Percentiles rank a stretch among this genome's conserved stretches.
phyloP scores from a whole-genome alignment of 2,329 filamentous ascomycete genomes.

The Teratosphaeria zuluensis region DNA sequence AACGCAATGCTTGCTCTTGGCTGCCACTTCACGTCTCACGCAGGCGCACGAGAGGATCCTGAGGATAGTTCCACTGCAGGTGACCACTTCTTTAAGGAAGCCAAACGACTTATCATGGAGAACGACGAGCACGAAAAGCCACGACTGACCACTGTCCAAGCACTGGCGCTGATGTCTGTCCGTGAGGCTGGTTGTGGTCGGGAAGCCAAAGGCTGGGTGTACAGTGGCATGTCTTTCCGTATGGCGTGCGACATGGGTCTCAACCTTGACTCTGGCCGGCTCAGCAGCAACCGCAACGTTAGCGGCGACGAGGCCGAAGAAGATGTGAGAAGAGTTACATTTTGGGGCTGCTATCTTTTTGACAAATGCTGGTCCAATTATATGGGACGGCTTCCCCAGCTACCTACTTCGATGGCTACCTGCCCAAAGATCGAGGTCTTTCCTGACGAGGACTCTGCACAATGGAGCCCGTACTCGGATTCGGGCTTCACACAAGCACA shows the following conservation, averaged over 20 bases:
- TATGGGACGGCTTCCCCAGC: constrained; percentile 78
- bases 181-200: constrained; percentile 88
- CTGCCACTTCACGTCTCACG: constrained; percentile 78
- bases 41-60: constrained; percentile 59
- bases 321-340: constrained; percentile 82
- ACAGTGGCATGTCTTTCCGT: constrained; percentile 94
- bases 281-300: constrained; percentile 39
- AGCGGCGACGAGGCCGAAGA: constrained; percentile 65
- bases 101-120: constrained; percentile 78
- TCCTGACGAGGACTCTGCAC: constrained; percentile 72
- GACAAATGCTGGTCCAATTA: constrained; percentile 99
- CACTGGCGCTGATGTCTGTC: constrained; percentile 89
- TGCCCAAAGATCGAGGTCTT: constrained; percentile 87
- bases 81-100: constrained; percentile 92
- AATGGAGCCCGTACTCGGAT: constrained; percentile 85
- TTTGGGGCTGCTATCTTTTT: constrained; percentile 97
- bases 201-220: constrained; percentile 95
- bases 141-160: constrained; percentile 81
- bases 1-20: constrained; percentile 90
- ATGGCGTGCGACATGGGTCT: constrained; percentile 94
- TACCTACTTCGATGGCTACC: constrained; percentile 69
- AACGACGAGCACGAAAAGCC: constrained; percentile 91
- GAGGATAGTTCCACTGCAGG: constrained; percentile 78
- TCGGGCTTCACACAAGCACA: constrained; percentile 62
- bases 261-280: constrained; percentile 67